Conservation (phyloP, 2,329 filamentous ascomycete species). For the Myriosclerotinia scirpicola region DNA sequence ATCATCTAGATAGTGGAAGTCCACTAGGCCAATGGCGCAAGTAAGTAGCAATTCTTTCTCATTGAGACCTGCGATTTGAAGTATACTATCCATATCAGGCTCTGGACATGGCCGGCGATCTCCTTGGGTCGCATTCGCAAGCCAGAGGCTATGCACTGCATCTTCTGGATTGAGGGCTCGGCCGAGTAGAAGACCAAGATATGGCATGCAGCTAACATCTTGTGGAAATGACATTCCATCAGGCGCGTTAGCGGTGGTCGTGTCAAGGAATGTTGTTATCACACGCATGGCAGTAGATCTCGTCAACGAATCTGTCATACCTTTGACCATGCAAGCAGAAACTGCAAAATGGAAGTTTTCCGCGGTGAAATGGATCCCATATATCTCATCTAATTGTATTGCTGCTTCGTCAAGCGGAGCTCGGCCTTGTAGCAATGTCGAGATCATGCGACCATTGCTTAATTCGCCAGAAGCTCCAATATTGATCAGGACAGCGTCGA, state of each 20-base stretch:
- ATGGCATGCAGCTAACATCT: slow-evolving; percentile 47
- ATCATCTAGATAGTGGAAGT: slow-evolving; percentile 66
- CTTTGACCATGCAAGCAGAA: slow-evolving; percentile 62
- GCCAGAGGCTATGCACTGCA: slow-evolving; percentile 62
- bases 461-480: slow-evolving; percentile 62
- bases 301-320: slow-evolving; percentile 62
- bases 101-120: slow-evolving; percentile 41
- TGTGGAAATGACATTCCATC: slow-evolving; percentile 34
- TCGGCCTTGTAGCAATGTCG: slow-evolving; percentile 61
- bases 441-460: slow-evolving; percentile 58
- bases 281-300: slow-evolving; percentile 59
- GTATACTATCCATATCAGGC: slow-evolving; percentile 43
- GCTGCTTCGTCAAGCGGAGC: slow-evolving; percentile 61
- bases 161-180: slow-evolving; percentile 58
- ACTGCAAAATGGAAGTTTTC: slow-evolving; percentile 69
- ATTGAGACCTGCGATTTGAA: slow-evolving; percentile 49
- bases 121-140: slow-evolving; percentile 44
- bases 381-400: slow-evolving; percentile 61
- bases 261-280: slow-evolving; percentile 60
- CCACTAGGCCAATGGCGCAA: slow-evolving; percentile 62
- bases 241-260: slow-evolving; percentile 43
- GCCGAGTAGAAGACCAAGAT: slow-evolving; percentile 59
- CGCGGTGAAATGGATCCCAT: slow-evolving; percentile 62
- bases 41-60: slow-evolving; percentile 64
- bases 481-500: slow-evolving; percentile 64